Conservation (phyloP, 2,329 filamentous ascomycete species). For the Colletotrichum cordylinicola region DNA sequence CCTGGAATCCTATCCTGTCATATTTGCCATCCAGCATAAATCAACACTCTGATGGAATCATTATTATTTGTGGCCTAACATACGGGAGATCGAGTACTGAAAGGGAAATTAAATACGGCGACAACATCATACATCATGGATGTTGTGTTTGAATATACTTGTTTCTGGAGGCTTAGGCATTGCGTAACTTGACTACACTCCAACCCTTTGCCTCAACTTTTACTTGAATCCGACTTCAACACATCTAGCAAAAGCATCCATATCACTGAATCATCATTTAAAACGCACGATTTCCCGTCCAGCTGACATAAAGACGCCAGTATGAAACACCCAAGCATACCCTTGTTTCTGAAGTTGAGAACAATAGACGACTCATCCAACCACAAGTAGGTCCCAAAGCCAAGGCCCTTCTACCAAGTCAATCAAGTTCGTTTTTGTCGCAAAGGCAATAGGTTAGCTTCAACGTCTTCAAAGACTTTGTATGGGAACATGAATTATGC, state of each 20-base stretch:
- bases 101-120: neutral
- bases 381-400: neutral
- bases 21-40: neutral
- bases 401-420: neutral
- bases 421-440: neutral
- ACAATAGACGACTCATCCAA: neutral
- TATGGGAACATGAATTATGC: rapidly evolving
- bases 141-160: neutral
- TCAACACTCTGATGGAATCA: neutral
- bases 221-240: neutral
- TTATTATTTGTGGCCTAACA: rapidly evolving
- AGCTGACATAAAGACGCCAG: neutral
- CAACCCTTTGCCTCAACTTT: neutral
- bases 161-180: neutral
- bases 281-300: neutral
- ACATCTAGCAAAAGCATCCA: neutral
- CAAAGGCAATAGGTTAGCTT: neutral
- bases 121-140: neutral
- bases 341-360: neutral
- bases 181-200: neutral
- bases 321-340: neutral
- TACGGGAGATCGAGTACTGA: neutral
- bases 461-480: neutral
- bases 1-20: neutral
- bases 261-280: neutral